These are phyloP conservation scores for Chenopodium suecicum DNA, from an alignment of 148 eudicot genomes.

Conservation along the genomic window DNA sequence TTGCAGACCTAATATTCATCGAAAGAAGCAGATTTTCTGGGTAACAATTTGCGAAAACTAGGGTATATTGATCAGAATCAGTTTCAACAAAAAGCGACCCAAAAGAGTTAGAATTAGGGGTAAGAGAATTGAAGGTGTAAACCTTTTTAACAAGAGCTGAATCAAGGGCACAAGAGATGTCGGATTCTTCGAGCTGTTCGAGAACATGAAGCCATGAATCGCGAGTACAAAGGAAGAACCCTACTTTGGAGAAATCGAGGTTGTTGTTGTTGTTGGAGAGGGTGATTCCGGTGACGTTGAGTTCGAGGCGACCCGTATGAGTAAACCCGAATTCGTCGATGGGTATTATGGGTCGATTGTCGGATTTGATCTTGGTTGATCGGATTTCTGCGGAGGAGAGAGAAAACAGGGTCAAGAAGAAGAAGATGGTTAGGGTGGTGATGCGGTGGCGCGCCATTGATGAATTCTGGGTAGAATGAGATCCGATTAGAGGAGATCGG, in stretches of 20 bases:
- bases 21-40: conserved; percentile 35
- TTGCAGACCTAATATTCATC: conserved; percentile 52
- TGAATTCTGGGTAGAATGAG: background rate
- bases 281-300: conserved; percentile 48
- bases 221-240: conserved; percentile 69
- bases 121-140: conserved; percentile 42
- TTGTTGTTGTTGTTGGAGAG: conserved; percentile 32
- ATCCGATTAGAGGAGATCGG: conserved; percentile 2
- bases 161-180: conserved; percentile 50
- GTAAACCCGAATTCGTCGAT: conserved; percentile 88
- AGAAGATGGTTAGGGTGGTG: background rate
- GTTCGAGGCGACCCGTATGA: conserved; percentile 61
- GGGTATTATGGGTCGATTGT: conserved; percentile 57
- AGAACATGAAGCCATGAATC: conserved; percentile 62
- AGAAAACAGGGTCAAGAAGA: conserved; percentile 9
- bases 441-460: conserved; percentile 24
- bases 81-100: conserved; percentile 24
- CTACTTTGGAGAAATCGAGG: conserved; percentile 45
- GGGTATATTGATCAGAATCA: conserved; percentile 61
- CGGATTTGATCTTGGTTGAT: conserved; percentile 47
- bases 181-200: conserved; percentile 52
- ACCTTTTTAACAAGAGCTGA: conserved; percentile 39
- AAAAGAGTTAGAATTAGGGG: conserved; percentile 18
- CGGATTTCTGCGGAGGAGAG: conserved; percentile 63
- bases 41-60: conserved; percentile 66